phyloP scores from a whole-genome alignment of 116 monocot genomes.

The Dioscorea cayenensis region DNA sequence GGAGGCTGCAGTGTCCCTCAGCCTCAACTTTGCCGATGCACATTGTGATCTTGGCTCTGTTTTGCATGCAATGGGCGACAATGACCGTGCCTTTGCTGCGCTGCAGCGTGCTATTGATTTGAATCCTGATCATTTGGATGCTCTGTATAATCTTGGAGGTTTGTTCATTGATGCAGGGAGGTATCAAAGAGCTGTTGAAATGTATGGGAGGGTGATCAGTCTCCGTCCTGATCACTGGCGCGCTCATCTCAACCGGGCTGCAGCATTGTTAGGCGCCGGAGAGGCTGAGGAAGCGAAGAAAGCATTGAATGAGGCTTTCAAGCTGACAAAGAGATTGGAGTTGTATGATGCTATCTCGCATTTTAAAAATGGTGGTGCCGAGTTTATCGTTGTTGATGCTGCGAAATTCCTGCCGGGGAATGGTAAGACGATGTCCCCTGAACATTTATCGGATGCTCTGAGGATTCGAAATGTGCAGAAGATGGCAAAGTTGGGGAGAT shows the following conservation, averaged over 20 bases:
- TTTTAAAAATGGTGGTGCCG: constrained; percentile 8
- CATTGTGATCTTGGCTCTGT: constrained; percentile 33
- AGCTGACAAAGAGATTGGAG: constrained; percentile 19
- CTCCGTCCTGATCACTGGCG: constrained; percentile 24
- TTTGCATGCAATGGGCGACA: constrained; percentile 19
- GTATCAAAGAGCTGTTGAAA: constrained; percentile 17
- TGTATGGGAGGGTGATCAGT: constrained; percentile 24
- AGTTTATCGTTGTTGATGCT: constrained; percentile 14
- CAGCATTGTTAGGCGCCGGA: constrained; percentile 18
- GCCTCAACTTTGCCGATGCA: constrained; percentile 23
- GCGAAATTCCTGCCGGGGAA: constrained; percentile 12
- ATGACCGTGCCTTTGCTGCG: constrained; percentile 12
- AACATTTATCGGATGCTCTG: constrained; percentile 15
- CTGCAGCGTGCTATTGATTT: constrained; percentile 26
- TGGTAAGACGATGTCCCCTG: neutral
- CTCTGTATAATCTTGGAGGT: constrained; percentile 24
- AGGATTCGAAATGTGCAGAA: constrained; percentile 25
- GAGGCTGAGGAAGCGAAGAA: constrained; percentile 19
- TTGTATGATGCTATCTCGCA: constrained; percentile 18
- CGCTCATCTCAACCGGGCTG: constrained; percentile 21
- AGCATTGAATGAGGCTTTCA: constrained; percentile 16
- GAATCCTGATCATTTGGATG: constrained; percentile 22
- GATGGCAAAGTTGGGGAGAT: constrained; percentile 13
- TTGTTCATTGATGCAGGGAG: constrained; percentile 19
- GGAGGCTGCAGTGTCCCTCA: constrained; percentile 20